Base-by-base conservation (phyloP, 1,284 basidiomycete species). In the Rhizoctonia solani region DNA sequence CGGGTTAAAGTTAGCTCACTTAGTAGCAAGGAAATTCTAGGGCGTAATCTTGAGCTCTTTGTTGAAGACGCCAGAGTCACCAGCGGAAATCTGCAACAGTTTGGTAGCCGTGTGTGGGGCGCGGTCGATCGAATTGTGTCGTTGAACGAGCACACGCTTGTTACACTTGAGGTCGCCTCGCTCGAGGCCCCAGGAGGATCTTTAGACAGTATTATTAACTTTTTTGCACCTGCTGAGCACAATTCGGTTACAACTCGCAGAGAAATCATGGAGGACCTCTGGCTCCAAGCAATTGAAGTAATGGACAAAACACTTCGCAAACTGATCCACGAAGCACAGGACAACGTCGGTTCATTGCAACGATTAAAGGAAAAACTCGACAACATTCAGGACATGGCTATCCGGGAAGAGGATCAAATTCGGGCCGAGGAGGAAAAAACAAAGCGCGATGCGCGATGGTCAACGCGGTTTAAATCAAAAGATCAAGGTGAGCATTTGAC, bases 111-210 rank as follows among this genome's bases (percentile, higher is more conserved):
- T 16, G 66, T 68, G 14, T 55, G 66, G 11, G 66, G 54, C 37
- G 41, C 66, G 13, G 58, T 68, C 32, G 66, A 68, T 53, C 54
- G 8, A 37, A 61, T 68, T 34, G 21, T 68, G 6, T 56, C 66
- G 6, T 49, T 68, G 54, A 55, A 68, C 39, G 66, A 68, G 23
- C 49, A 46, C n/a, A 55, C 61, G 27, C 30, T 37, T 23, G 29
- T 27, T 4, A 11, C 46, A 19, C 56, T 59, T 50, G 34, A 47
- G 25, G 23, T 21, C 34, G 46, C n/a, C n/a, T n/a, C 56, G 8
- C 21, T 19, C 56, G 4, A 42, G 29, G 32, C 8, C 4, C 54
- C 13, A 25, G 37, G 23, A 21, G 32, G 8, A 39, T n/a, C 13
- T 21, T 23, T 16, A 37, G 25, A 1, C 49, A 67, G 21, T 27